Percentiles rank a stretch among this genome's conserved stretches.
Conservation (phyloP, 257 asterid species). For the Solanum dulcamara region DNA sequence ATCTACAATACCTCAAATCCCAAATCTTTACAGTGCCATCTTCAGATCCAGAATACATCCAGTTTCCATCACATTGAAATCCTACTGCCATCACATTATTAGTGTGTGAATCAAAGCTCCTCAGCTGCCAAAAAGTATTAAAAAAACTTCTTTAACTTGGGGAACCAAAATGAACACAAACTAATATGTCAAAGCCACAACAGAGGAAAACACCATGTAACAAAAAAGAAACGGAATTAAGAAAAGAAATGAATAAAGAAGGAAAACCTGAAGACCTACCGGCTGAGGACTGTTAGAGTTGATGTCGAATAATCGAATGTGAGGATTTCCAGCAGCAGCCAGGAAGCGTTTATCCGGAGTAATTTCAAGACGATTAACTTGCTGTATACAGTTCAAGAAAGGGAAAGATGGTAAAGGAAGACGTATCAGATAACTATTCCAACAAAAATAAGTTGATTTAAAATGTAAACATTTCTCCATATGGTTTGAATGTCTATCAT, state of each 20-base stretch:
- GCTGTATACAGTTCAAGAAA: constrained; percentile 29
- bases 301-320: constrained; percentile 84
- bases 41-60: constrained; percentile 99
- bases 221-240: not conserved
- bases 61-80: constrained; percentile 92
- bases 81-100: constrained; percentile 98
- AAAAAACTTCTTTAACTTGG: not conserved
- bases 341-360: constrained; percentile 79
- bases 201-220: not conserved
- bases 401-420: not conserved
- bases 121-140: constrained; percentile 36
- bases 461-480: not conserved
- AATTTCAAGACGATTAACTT: constrained; percentile 93
- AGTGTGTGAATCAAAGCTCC: constrained; percentile 96
- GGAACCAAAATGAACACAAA: not conserved
- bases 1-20: constrained; percentile 63
- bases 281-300: constrained; percentile 84
- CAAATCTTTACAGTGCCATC: constrained; percentile 98
- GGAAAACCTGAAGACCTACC: constrained; percentile 24
- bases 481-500: not conserved
- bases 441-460: not conserved
- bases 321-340: constrained; percentile 99
- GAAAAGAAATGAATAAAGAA: not conserved
- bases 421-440: not conserved
- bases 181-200: not conserved